Evolutionary conservation across 2,329 filamentous ascomycete species (phyloP).

Genomic region (Cryphonectria parasitica): DNA sequence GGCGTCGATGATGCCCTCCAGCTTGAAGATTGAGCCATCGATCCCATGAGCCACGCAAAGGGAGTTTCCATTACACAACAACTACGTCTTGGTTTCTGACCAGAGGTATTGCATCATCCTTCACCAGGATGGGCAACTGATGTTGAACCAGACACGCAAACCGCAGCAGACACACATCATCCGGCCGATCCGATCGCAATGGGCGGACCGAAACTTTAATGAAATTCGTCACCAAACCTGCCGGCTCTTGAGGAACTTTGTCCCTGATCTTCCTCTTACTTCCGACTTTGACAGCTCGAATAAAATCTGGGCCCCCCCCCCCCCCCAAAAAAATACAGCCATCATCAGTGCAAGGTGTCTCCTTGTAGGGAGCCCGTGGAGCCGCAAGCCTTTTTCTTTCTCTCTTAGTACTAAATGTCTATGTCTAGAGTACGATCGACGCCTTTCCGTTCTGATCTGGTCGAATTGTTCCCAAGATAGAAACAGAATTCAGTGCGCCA

Average conservation of each 20-base stretch:
- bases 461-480: constrained; percentile 25
- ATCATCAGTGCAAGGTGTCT: constrained; percentile 10
- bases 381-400: constrained; percentile 17
- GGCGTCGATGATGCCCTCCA: constrained; percentile 20
- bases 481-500: constrained; percentile 6
- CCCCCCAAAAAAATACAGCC: constrained; percentile 2
- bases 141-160: not conserved
- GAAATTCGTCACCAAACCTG: constrained; percentile 3
- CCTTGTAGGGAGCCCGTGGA: constrained; percentile 19
- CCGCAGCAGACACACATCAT: constrained; percentile 1
- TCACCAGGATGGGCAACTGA: constrained; percentile 23
- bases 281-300: constrained; percentile 11
- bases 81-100: not conserved
- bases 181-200: constrained; percentile 10
- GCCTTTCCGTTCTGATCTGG: constrained; percentile 6
- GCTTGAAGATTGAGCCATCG: constrained; percentile 22
- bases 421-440: constrained; percentile 16
- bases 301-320: constrained; percentile 1
- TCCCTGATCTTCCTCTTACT: constrained; percentile 14
- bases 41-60: constrained; percentile 10
- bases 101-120: constrained; percentile 26
- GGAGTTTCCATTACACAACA: constrained; percentile 24
- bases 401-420: not conserved
- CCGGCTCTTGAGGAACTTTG: constrained; percentile 12
- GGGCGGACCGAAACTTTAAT: constrained; percentile 5